A percentile compares a stretch with the other conserved stretches of the same genome.
phyloP scores from a whole-genome alignment of 441 rosid species.

The Gossypium aridum region DNA sequence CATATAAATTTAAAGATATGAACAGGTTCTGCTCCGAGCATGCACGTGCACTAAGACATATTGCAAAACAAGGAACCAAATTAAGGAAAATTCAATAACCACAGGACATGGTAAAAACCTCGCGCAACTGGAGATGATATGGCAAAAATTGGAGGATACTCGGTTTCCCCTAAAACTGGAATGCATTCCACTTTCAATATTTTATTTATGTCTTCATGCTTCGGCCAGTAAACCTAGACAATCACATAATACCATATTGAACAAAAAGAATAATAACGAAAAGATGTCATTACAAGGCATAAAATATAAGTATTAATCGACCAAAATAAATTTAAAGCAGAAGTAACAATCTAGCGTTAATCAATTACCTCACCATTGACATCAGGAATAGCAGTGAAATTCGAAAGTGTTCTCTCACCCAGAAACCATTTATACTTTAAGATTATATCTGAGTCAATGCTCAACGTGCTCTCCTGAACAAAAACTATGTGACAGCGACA shows the following conservation, averaged over 20 bases:
- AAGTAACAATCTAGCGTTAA: slow-evolving; percentile 8
- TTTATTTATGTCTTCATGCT: slow-evolving; percentile 72
- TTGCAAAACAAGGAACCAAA: not conserved
- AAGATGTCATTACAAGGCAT: slow-evolving; percentile 10
- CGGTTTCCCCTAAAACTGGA: slow-evolving; percentile 60
- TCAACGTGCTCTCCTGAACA: slow-evolving; percentile 53
- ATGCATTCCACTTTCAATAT: slow-evolving; percentile 78
- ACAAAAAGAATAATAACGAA: not conserved
- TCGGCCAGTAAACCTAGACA: slow-evolving; percentile 88
- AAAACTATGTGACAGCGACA: slow-evolving; percentile 73
- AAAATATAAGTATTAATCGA: not conserved
- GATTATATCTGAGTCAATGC: slow-evolving; percentile 44
- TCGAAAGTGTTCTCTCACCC: slow-evolving; percentile 72
- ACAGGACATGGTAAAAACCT: slow-evolving; percentile 36
- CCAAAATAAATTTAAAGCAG: not conserved
- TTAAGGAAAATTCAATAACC: slow-evolving; percentile 9
- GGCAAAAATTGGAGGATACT: slow-evolving; percentile 74
- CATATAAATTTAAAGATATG: slow-evolving; percentile 1
- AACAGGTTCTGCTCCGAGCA: not conserved
- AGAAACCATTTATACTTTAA: slow-evolving; percentile 81
- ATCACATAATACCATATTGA: slow-evolving; percentile 16
- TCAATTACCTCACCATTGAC: slow-evolving; percentile 67
- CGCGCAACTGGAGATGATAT: slow-evolving; percentile 73
- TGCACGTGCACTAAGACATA: not conserved
- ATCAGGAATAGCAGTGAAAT: slow-evolving; percentile 68